phyloP scores from a whole-genome alignment of 2,329 filamentous ascomycete species.

The Helicocarpus griseus region DNA sequence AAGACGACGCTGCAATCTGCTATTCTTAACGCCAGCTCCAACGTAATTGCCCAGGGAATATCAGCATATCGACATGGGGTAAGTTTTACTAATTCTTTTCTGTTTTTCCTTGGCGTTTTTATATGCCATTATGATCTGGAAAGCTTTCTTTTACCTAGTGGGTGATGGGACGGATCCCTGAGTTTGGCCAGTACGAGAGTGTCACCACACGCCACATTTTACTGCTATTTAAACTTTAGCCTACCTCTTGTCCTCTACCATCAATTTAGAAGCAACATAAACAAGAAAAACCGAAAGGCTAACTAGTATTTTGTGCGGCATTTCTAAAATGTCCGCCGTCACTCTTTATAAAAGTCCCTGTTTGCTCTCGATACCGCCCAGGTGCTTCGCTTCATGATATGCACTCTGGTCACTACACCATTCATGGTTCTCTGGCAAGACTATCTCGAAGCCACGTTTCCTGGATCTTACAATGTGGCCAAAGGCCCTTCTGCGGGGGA shows the following conservation, averaged over 20 bases:
- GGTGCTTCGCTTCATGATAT: slow-evolving; percentile 46
- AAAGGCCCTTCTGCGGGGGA: slow-evolving; percentile 9
- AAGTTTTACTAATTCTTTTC: slow-evolving; percentile 4
- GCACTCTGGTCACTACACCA: slow-evolving; percentile 45
- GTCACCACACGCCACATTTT: no score
- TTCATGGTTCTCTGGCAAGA: slow-evolving; percentile 52
- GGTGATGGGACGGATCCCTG: no score
- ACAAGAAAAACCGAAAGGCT: not conserved
- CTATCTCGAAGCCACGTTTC: slow-evolving; percentile 44
- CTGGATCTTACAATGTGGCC: slow-evolving; percentile 29
- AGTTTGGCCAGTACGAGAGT: no score
- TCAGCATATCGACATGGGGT: slow-evolving; percentile 41
- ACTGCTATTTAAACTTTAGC: not conserved
- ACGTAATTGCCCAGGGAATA: slow-evolving; percentile 47
- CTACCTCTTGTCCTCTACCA: not conserved
- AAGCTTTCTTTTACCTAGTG: no score
- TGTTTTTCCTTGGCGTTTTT: slow-evolving; percentile 8
- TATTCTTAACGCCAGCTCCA: slow-evolving; percentile 43
- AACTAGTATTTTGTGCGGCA: not conserved
- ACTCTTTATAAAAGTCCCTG: slow-evolving; percentile 22
- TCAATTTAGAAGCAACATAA: not conserved
- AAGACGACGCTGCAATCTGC: slow-evolving; percentile 46
- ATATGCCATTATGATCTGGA: not conserved
- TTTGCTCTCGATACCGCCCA: slow-evolving; percentile 40
- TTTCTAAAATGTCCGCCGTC: not conserved